Base-by-base conservation (phyloP, 179 eudicot genomes). In the Pouteria campechiana region DNA sequence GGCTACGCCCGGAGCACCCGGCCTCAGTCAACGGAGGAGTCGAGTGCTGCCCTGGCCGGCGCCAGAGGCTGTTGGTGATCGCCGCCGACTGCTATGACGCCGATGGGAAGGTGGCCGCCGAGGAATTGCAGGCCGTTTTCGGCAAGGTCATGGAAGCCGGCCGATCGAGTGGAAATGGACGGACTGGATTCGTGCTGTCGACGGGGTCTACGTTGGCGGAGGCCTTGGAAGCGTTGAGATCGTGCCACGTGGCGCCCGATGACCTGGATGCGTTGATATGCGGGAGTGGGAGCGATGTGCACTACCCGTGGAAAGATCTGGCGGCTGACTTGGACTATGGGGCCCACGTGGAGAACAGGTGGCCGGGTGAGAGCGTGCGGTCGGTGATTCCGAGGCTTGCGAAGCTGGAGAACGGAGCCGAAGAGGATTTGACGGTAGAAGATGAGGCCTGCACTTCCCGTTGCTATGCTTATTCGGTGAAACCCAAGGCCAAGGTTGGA, bases 201-300 rank as follows among this genome's bases (percentile, higher is more conserved):
- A 74, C 80, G 44, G 67, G 70, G 12, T 50, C 55, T 52, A 65
- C 46, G 33, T 47, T 69, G 37, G 35, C 14, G 4, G 80, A 74
- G 59, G 58, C 57, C 2, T 54, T 46, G 42, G 64, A 65, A 25
- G 21, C 25, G 16, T 45, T 69, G 14, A 54, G 38, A 31, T 50
- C 33, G 36, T 37, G 37, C 43, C 43, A 60, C 23, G 23, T 63
- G 34, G 67, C 49, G 11, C 33, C 58, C 29, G 69, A 60, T 38
- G 50, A 58, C 37, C 69, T 77, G 35, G 84, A 73, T 61, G 77
- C 77, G 15, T 32, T 73, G 42, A 46, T 69, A 23, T 73, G 80
- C 12, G 73, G 46, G 46, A 77, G 79, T 47, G 84, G 84, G 39
- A 64, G 84, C 44, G 80, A 73, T 41, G 41, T 77, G 44, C 69